Evolutionary conservation across 306 rosid species (phyloP), one percentile per base, ranked within the genome.

Genomic region (Dryas alaskensis): DNA sequence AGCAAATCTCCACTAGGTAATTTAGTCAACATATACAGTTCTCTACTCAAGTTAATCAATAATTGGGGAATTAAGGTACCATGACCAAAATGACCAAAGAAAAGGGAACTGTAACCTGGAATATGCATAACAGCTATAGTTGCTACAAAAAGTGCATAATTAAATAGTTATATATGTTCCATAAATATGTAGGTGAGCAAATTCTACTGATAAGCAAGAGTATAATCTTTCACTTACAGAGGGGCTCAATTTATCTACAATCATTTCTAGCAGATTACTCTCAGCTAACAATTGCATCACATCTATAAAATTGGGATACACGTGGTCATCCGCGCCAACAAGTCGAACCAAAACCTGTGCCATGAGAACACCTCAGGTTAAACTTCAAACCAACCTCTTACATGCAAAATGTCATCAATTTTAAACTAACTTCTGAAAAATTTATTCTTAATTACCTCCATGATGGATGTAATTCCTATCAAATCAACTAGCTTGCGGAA

Each of bases 281-380:
- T 90, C 93, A 73, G 96, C 90, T 86, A 95, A 82, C 99, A 97
- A 95, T 81, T 90, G 98, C 92, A 92, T 90, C 73, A 92, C 99
- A 82, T 95, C 98, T 45, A 88, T 81, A 81, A 88, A 92, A 81
- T 95, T 92, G 85, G 97, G 97, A 82, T 92, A 95, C 73, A 90
- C 87, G 16, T 95, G 99, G 73, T 92, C 98, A 73, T 95, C 98
- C 25, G 96, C 93, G 0, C 98, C 98, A 62, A 92, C 98, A 76
- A 95, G 86, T 27, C 97, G 93, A 79, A 95, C 90, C 86, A 95
- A 89, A 82, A 95, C 98, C 99, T 95, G 94, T 19, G 45, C 25
- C 84, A 77, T 31, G 49, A 79, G 46, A 62, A 47, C 52, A 61
- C 47, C 69, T 73, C 86, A 81, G 65, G 76, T 72, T 46, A 72